phyloP scores from a whole-genome alignment of 2,329 filamentous ascomycete species.

The Aureobasidium sp. region DNA sequence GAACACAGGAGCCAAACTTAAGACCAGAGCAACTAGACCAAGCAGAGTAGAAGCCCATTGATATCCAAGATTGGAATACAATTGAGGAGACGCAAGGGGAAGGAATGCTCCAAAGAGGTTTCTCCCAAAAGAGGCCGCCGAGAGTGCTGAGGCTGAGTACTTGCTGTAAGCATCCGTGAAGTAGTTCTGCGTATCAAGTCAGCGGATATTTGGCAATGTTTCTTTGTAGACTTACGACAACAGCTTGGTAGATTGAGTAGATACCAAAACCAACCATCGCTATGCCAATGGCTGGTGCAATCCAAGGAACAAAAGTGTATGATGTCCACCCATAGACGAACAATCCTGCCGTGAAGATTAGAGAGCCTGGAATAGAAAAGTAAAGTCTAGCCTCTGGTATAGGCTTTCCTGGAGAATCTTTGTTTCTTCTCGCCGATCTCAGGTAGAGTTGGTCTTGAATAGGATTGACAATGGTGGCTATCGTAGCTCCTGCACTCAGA shows the following conservation, averaged over 20 bases:
- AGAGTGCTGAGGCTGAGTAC: conserved; percentile 76
- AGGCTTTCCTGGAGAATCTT: conserved; percentile 23
- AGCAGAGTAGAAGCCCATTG: conserved; percentile 41
- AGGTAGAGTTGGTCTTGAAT: conserved; percentile 34
- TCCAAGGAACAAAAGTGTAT: conserved; percentile 58
- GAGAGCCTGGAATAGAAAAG: conserved; percentile 32
- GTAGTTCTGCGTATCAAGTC: conserved; percentile 53
- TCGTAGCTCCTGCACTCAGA: conserved; percentile 34
- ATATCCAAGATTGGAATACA: conserved; percentile 41
- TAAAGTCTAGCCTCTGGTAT: conserved; percentile 38
- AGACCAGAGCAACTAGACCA: conserved; percentile 34
- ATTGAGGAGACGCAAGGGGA: conserved; percentile 37
- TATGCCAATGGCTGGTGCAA: conserved; percentile 62
- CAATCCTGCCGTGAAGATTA: conserved; percentile 51
- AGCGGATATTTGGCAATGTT: conserved; percentile 15
- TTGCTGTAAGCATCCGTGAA: conserved; percentile 79
- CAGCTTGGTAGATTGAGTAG: conserved; percentile 76
- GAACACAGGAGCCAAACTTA: conserved; percentile 37
- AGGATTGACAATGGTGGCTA: conserved; percentile 33
- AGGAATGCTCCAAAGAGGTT: conserved; percentile 41
- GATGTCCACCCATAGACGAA: conserved; percentile 75
- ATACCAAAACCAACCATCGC: conserved; percentile 76
- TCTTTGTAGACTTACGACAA: conserved; percentile 47
- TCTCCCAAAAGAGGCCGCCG: conserved; percentile 47
- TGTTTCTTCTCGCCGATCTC: conserved; percentile 27